phyloP scores from a whole-genome alignment of 805 yeast genomes.

The Starmerella lactis-condensi region DNA sequence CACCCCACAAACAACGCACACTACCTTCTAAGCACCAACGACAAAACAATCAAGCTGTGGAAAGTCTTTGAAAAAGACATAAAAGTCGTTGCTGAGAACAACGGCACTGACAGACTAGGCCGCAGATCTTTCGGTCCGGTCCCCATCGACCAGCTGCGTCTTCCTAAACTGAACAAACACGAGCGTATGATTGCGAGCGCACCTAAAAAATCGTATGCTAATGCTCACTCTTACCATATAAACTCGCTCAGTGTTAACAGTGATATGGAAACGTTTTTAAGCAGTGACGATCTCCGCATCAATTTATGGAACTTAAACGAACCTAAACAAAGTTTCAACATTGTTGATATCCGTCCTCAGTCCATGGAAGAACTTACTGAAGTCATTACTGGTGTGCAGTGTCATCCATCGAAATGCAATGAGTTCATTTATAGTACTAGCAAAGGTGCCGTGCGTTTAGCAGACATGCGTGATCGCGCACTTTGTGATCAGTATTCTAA shows the following conservation, averaged over 20 bases:
- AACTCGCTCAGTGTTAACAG: slow-evolving; percentile 86
- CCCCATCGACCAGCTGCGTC: slow-evolving; percentile 32
- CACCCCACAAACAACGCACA: slow-evolving; percentile 77
- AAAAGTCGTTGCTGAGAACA: slow-evolving; percentile 81
- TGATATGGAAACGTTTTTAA: slow-evolving; percentile 87
- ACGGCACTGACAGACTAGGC: slow-evolving; percentile 35
- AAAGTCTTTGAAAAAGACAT: slow-evolving; percentile 81
- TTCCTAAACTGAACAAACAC: slow-evolving; percentile 82
- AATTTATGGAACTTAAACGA: slow-evolving; percentile 89
- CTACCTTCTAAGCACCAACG: slow-evolving; percentile 77
- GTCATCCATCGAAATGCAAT: slow-evolving; percentile 86
- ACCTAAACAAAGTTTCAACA: slow-evolving; percentile 88
- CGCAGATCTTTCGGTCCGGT: slow-evolving; percentile 15
- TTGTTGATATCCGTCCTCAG: slow-evolving; percentile 92
- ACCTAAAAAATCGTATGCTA: slow-evolving; percentile 76
- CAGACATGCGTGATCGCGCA: slow-evolving; percentile 92
- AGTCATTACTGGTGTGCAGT: slow-evolving; percentile 90
- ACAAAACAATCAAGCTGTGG: slow-evolving; percentile 97
- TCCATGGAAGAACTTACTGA: slow-evolving; percentile 98
- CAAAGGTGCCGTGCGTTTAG: slow-evolving; percentile 85
- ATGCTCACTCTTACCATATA: slow-evolving; percentile 96
- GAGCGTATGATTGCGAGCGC: slow-evolving; percentile 90
- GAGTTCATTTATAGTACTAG: slow-evolving; percentile 87
- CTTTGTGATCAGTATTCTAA: slow-evolving; percentile 74
- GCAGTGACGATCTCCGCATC: slow-evolving; percentile 85